Evolutionary conservation across 2,329 filamentous ascomycete genomes (phyloP).

Genomic region (Sporothrix phasma): DNA sequence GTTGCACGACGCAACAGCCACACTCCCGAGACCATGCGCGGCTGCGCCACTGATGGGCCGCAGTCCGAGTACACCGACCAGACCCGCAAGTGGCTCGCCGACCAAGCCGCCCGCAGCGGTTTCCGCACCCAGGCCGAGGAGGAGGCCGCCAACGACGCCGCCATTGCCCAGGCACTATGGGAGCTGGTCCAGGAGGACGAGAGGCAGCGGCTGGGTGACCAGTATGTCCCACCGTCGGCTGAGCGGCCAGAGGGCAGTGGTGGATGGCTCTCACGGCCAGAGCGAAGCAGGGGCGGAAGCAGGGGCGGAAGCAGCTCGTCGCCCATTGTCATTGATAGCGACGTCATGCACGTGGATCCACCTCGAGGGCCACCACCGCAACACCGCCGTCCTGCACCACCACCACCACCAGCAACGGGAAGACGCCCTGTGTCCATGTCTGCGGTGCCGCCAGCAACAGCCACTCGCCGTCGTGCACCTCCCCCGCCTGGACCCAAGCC

Average conservation of each 20-base stretch:
- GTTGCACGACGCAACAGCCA: constrained; percentile 50
- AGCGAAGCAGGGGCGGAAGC: neutral
- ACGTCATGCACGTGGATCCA: constrained; percentile 7
- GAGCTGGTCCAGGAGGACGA: constrained; percentile 80
- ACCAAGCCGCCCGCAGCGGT: constrained; percentile 47
- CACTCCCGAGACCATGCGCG: constrained; percentile 47
- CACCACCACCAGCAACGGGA: neutral
- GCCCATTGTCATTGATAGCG: constrained; percentile 9
- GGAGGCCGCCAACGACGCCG: constrained; percentile 78
- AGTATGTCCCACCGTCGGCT: constrained; percentile 40
- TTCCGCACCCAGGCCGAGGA: constrained; percentile 79
- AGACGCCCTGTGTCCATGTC: neutral
- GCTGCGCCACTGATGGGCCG: constrained; percentile 58
- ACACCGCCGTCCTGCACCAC: neutral
- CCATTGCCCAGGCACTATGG: constrained; percentile 76
- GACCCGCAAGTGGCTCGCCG: constrained; percentile 13
- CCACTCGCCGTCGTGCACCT: neutral
- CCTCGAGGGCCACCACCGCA: neutral
- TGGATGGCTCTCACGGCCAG: constrained; percentile 23
- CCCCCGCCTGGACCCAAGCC: neutral
- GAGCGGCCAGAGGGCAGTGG: constrained; percentile 41
- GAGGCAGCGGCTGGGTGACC: constrained; percentile 42
- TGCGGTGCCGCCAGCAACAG: neutral
- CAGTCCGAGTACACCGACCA: constrained; percentile 15
- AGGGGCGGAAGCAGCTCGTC: neutral